Conservation (phyloP, 2,329 filamentous ascomycete genomes). For the Chlorencoelia australis region DNA sequence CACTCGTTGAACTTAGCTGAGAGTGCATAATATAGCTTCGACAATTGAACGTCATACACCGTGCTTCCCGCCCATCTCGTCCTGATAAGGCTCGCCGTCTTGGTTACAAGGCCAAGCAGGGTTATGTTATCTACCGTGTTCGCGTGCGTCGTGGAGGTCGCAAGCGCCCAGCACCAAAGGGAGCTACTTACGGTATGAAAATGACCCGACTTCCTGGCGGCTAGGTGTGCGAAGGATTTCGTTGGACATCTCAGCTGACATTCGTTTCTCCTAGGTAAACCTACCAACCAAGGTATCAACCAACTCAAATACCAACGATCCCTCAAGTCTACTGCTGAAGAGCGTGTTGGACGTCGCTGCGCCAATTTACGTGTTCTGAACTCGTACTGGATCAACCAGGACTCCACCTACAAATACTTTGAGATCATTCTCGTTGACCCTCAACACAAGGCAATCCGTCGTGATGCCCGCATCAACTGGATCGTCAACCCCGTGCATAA, state of each 20-base stretch:
- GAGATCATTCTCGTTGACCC: constrained; percentile 99
- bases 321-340: constrained; percentile 93
- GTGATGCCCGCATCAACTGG: constrained; percentile 99
- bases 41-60: constrained; percentile 99
- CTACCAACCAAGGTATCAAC: constrained; percentile 99
- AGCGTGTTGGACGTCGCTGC: constrained; percentile 98
- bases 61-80: constrained; percentile 93
- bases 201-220: too few relatives aligned
- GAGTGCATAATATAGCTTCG: constrained; percentile 99
- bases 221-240: too few relatives aligned
- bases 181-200: constrained; percentile 90
- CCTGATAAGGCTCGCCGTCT: constrained; percentile 99
- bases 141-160: constrained; percentile 97
- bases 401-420: constrained; percentile 99
- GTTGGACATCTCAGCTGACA: too few relatives aligned
- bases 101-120: constrained; percentile 99
- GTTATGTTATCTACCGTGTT: constrained; percentile 99
- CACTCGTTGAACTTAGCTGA: constrained; percentile 99
- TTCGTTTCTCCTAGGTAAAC: constrained; percentile 71
- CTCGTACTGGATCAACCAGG: constrained; percentile 99
- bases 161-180: constrained; percentile 94
- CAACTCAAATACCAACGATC: constrained; percentile 99
- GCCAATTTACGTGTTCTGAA: constrained; percentile 99
- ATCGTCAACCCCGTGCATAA: constrained; percentile 99
- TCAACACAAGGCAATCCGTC: constrained; percentile 99